Evolutionary conservation across 2,329 filamentous ascomycete genomes (phyloP).

Genomic region (Daldinia sp.): DNA sequence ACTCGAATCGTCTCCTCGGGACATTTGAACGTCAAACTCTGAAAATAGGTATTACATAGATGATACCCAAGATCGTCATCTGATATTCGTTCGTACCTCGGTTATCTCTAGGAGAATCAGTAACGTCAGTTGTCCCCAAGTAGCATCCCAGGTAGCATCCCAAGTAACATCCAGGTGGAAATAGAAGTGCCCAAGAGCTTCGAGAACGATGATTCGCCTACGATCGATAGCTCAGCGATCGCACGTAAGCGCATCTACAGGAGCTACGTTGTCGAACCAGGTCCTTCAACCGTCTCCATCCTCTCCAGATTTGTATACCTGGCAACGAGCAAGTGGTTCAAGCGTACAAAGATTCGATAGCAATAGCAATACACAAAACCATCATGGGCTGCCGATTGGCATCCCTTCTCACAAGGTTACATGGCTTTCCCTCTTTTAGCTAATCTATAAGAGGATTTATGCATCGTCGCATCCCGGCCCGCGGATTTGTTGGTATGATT

Average conservation of each 20-base stretch:
- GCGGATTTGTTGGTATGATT: constrained; percentile 31
- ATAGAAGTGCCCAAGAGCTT: background rate
- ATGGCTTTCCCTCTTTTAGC: constrained; percentile 18
- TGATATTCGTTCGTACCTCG: background rate
- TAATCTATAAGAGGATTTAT: constrained; percentile 18
- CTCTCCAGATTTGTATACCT: constrained; percentile 4
- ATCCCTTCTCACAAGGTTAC: constrained; percentile 22
- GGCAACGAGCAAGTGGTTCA: constrained; percentile 10
- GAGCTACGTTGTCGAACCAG: constrained; percentile 17
- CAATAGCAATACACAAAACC: constrained; percentile 2
- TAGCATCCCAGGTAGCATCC: too few species aligned
- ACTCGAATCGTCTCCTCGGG: background rate
- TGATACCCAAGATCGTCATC: constrained; percentile 7
- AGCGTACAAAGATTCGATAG: constrained; percentile 11
- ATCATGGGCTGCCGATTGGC: constrained; percentile 16
- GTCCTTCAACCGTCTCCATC: background rate
- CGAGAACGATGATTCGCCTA: constrained; percentile 5
- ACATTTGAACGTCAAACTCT: background rate
- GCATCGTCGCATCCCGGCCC: constrained; percentile 24
- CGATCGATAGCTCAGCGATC: background rate
- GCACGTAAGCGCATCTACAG: constrained; percentile 11
- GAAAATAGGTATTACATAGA: background rate
- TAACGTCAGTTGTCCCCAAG: too few species aligned
- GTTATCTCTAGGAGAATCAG: background rate
- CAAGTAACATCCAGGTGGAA: constrained; percentile 2